Percentiles rank a stretch among this genome's conserved stretches.
Evolutionary conservation across 2,329 filamentous ascomycete species (phyloP).

Genomic region (Colletotrichum falcatum): DNA sequence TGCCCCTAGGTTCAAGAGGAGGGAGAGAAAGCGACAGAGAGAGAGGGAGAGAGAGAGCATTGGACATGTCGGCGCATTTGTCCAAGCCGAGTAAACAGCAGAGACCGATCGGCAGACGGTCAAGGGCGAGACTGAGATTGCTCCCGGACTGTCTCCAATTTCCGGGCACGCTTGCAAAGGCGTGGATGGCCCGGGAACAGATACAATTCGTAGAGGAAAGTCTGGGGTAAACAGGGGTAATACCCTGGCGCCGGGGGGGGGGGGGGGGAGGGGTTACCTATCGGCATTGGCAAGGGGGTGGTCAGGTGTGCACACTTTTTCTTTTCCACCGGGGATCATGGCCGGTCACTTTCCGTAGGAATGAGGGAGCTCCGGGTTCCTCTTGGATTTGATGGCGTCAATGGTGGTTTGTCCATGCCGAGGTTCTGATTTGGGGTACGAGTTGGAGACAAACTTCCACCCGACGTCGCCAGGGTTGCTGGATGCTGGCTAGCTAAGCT

Average conservation of each 20-base stretch:
- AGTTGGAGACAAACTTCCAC: slow-evolving; percentile 29
- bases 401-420: neutral
- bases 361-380: slow-evolving; percentile 4
- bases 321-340: slow-evolving; percentile 5
- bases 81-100: slow-evolving; percentile 1
- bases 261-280: no score
- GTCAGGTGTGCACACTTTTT: slow-evolving; percentile 38
- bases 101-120: slow-evolving; percentile 16
- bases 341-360: slow-evolving; percentile 20
- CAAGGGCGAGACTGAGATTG: slow-evolving; percentile 25
- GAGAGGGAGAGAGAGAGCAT: neutral
- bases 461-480: neutral
- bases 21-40: no score
- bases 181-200: slow-evolving; percentile 37
- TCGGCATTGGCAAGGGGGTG: slow-evolving; percentile 33
- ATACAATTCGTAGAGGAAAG: slow-evolving; percentile 22
- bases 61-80: slow-evolving; percentile 3
- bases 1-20: neutral
- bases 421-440: slow-evolving; percentile 16
- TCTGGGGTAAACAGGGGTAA: slow-evolving; percentile 41
- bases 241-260: slow-evolving; percentile 6
- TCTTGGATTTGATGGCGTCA: slow-evolving; percentile 9
- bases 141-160: slow-evolving; percentile 27
- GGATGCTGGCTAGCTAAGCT: neutral
- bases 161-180: slow-evolving; percentile 35